Evolutionary conservation across 306 rosid species (phyloP).

Genomic region (Chamaecrista fasciculata): DNA sequence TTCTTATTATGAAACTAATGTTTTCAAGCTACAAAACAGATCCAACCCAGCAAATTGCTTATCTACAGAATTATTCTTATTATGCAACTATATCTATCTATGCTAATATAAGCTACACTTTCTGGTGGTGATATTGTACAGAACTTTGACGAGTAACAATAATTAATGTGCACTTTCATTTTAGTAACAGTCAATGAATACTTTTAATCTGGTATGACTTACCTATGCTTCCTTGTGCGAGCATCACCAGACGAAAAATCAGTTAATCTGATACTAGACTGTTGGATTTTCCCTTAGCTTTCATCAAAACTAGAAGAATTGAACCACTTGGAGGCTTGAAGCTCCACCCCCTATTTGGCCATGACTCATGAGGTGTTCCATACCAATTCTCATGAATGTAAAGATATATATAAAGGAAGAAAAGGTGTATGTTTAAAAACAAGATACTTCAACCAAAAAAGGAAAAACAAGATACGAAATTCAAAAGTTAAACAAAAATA

Average conservation of each 20-base stretch:
- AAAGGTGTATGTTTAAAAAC: too few species aligned
- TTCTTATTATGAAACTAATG: neutral
- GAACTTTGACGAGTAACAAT: neutral
- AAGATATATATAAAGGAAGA: too few species aligned
- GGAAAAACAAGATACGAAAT: too few species aligned
- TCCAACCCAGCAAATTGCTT: neutral
- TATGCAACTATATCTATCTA: neutral
- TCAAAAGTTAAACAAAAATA: too few species aligned
- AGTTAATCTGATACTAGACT: too few species aligned
- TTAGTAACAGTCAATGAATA: neutral
- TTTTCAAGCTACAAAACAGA: too few species aligned
- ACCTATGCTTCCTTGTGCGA: neutral
- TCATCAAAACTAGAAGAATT: neutral
- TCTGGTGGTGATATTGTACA: neutral
- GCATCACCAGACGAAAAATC: neutral
- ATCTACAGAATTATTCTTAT: neutral
- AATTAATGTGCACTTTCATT: neutral
- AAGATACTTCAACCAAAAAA: too few species aligned
- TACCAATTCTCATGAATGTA: too few species aligned
- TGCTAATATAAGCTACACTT: neutral
- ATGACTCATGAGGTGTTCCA: too few species aligned
- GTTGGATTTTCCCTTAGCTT: conserved; percentile 29
- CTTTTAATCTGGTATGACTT: neutral
- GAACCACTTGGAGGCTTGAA: neutral
- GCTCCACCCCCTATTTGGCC: neutral